Evolutionary conservation across 2,329 filamentous ascomycete genomes (phyloP).

Genomic region (Calonectria henricotiae): DNA sequence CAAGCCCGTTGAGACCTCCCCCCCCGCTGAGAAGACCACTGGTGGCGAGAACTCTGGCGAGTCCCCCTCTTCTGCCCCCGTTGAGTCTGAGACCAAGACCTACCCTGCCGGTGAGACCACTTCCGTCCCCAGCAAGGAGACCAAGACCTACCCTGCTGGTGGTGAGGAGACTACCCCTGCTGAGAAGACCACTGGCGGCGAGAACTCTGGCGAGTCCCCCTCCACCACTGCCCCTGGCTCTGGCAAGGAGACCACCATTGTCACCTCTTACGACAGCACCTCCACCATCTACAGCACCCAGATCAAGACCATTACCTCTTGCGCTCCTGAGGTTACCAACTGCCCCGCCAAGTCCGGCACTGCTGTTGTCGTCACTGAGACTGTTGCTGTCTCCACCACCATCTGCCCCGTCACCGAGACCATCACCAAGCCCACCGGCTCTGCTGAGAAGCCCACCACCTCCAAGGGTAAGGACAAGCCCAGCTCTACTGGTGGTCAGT

Average conservation of each 20-base stretch:
- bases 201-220: slow-evolving; percentile 33
- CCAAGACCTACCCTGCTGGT: slow-evolving; percentile 15
- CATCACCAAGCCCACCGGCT: slow-evolving; percentile 41
- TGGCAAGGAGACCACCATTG: slow-evolving; percentile 42
- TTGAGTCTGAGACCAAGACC: slow-evolving; percentile 13
- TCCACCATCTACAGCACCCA: slow-evolving; percentile 56
- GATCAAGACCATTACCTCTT: slow-evolving; percentile 55
- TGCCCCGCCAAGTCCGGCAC: slow-evolving; percentile 63
- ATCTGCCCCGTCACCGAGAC: slow-evolving; percentile 51
- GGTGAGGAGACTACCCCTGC: slow-evolving; percentile 10
- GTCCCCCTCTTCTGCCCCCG: slow-evolving; percentile 38
- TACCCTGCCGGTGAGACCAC: slow-evolving; percentile 30
- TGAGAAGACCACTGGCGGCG: slow-evolving; percentile 12
- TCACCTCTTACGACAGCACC: slow-evolving; percentile 54
- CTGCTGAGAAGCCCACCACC: slow-evolving; percentile 27
- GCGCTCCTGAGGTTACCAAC: slow-evolving; percentile 61
- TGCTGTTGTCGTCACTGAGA: slow-evolving; percentile 49
- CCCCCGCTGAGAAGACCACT: slow-evolving; percentile 33
- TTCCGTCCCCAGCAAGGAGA: not conserved
- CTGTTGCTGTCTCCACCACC: slow-evolving; percentile 47
- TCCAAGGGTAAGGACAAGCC: slow-evolving; percentile 27
- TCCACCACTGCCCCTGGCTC: slow-evolving; percentile 25
- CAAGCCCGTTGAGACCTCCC: slow-evolving; percentile 37
- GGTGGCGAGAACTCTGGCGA: slow-evolving; percentile 32
- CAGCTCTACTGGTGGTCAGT: slow-evolving; percentile 44